Evolutionary conservation across 306 rosid genomes (phyloP).

Genomic region (Psophocarpus tetragonolobus): DNA sequence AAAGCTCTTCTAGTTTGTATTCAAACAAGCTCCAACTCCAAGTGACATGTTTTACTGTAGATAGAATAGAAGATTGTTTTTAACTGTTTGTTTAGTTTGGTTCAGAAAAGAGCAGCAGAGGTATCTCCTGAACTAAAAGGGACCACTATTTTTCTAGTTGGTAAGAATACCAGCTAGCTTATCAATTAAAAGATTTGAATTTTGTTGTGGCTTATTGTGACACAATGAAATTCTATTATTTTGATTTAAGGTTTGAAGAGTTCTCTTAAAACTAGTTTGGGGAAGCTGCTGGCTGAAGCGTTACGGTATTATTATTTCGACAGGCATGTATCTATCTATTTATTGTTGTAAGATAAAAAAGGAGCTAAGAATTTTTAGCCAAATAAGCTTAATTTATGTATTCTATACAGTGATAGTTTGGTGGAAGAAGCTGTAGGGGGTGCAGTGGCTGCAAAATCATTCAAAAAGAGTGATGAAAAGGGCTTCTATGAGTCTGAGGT

Average conservation of each 20-base stretch:
- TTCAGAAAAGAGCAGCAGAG: slow-evolving; percentile 81
- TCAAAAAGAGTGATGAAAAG: slow-evolving; percentile 55
- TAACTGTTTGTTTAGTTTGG: slow-evolving; percentile 56
- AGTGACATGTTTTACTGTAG: background rate
- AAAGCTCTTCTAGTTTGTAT: too few relatives aligned
- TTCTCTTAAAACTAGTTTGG: slow-evolving; percentile 67
- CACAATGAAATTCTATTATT: background rate
- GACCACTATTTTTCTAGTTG: slow-evolving; percentile 85
- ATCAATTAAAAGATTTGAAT: too few relatives aligned
- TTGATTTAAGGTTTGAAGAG: slow-evolving; percentile 66
- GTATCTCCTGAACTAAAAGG: slow-evolving; percentile 73
- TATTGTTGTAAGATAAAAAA: slow-evolving; percentile 1
- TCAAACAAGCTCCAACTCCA: background rate
- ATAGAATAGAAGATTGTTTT: slow-evolving; percentile 28
- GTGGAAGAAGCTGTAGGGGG: slow-evolving; percentile 88
- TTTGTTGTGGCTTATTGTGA: background rate
- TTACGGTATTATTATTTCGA: slow-evolving; percentile 89
- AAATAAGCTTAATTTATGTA: slow-evolving; percentile 39
- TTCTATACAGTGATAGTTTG: slow-evolving; percentile 62
- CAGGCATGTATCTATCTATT: slow-evolving; percentile 50
- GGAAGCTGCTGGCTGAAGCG: slow-evolving; percentile 71
- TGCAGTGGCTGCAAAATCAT: slow-evolving; percentile 56
- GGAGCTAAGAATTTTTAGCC: slow-evolving; percentile 20
- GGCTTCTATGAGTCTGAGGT: slow-evolving; percentile 78
- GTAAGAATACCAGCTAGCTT: slow-evolving; percentile 44